These are phyloP conservation scores for Colletotrichum sp. DNA, from an alignment of 2,329 filamentous ascomycete species.

Conservation along the genomic window DNA sequence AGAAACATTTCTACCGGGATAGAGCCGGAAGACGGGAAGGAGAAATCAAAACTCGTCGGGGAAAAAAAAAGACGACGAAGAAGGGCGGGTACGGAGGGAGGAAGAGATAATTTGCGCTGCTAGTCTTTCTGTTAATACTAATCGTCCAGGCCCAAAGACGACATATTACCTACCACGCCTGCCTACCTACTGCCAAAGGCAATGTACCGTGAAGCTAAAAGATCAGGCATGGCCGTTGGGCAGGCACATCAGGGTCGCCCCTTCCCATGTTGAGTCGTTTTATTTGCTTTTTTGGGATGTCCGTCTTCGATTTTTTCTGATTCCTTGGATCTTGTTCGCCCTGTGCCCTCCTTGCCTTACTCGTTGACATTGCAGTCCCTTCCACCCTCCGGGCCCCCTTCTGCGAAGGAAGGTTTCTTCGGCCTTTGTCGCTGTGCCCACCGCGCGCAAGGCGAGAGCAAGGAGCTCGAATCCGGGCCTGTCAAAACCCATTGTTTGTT, in stretches of 20 bases:
- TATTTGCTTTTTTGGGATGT: background rate
- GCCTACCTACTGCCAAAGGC: background rate
- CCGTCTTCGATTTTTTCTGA: background rate
- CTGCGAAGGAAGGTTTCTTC: background rate
- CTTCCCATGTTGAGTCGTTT: background rate
- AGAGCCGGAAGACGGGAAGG: background rate
- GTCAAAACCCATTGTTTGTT: conserved; percentile 6
- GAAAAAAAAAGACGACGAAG: background rate
- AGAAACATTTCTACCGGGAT: conserved; percentile 18
- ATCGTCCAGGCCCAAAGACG: background rate
- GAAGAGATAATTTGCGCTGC: background rate
- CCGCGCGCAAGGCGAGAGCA: background rate
- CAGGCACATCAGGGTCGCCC: background rate
- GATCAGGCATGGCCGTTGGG: background rate
- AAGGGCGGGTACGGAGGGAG: background rate
- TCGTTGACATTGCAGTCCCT: background rate
- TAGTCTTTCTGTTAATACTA: background rate
- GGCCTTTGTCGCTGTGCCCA: background rate
- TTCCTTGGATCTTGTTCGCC: background rate
- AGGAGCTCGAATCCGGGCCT: background rate
- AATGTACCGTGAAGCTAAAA: background rate
- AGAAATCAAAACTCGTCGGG: background rate
- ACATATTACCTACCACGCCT: background rate
- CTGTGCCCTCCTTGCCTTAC: background rate
- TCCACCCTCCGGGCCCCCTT: background rate